Evolutionary conservation across 1,284 basidiomycete species (phyloP), one percentile per base, ranked within the genome.

Genomic region (Ustilago cynodontis): DNA sequence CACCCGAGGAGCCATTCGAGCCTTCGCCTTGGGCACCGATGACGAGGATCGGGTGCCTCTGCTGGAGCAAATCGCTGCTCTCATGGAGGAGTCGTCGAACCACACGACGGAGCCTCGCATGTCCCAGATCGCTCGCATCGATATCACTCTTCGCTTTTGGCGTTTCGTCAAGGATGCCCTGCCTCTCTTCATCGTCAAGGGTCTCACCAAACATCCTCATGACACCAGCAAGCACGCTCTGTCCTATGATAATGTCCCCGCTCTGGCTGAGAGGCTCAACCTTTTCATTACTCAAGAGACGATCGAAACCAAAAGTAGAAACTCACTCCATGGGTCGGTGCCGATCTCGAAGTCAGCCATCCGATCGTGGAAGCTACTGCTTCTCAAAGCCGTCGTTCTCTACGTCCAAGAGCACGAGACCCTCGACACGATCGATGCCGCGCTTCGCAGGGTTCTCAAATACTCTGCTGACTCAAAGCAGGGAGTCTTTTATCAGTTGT

Each of bases 221-320:
- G 24, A 57, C 28, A 11, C 16, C 14, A 20, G 20, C 24, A 24
- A 26, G 39, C 47, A 51, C 24, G 33, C 58, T 4, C 47, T 52
- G 24, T 3, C 59, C 24, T 61, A 61, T 26, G 20, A 54, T 20
- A 26, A 61, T 22, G 51, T 61, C 5, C 51, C 59, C 26, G 59
- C 59, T 3, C 29, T 61, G 39, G 28, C 39, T 9, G 59, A 61
- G 51, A 50, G 29, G 11, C 50, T 61, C 31, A 33, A 33, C 9
- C 50, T 37, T 18, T 60, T 60, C 50, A n/a, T 53, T 26, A 52
- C 49, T 2, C 37, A 31, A 5, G 24, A 60, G 37, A 35, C 41
- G 13, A 20, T 53, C 28, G n/a, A 28, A 24, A n/a, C 11, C 50
- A 60, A 33, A 26, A 37, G 35, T 13, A 41, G 24, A 2, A 43